Conservation (phyloP, 23 red algal species). For the Gracilariopsis chorda region DNA sequence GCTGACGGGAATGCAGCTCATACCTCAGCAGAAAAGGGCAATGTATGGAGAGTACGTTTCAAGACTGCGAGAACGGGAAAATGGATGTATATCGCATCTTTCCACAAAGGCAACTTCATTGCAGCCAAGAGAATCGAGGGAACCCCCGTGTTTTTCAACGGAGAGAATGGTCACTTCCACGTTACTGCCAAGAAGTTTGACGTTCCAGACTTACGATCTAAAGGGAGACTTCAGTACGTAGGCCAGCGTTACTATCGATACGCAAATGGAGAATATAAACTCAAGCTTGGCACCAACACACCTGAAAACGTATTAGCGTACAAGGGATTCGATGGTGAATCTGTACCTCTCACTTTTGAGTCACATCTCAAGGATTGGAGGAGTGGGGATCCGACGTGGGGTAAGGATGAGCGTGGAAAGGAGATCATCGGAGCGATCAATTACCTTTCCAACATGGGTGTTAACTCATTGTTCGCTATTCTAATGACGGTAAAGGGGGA, state of each 20-base stretch:
- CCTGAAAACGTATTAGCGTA: slow-evolving; percentile 54
- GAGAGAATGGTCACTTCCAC: slow-evolving; percentile 4
- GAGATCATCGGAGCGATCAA: slow-evolving; percentile 48
- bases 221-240: slow-evolving; percentile 51
- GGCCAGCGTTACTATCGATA: slow-evolving; percentile 48
- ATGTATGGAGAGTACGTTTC: slow-evolving; percentile 48
- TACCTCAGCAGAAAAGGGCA: slow-evolving; percentile 2
- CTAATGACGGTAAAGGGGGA: slow-evolving; percentile 46
- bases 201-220: slow-evolving; percentile 8
- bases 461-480: slow-evolving; percentile 49
- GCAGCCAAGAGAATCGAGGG: slow-evolving; percentile 18
- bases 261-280: slow-evolving; percentile 29
- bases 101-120: slow-evolving; percentile 18
- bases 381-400: slow-evolving; percentile 27
- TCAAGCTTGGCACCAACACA: slow-evolving; percentile 57
- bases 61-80: slow-evolving; percentile 10
- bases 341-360: not conserved
- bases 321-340: slow-evolving; percentile 19
- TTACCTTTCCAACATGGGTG: slow-evolving; percentile 36
- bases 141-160: not conserved
- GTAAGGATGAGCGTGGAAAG: not conserved
- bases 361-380: slow-evolving; percentile 53
- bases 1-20: slow-evolving; percentile 56
- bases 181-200: not conserved
- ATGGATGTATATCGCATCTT: slow-evolving; percentile 35